Conservation (phyloP, 208 protist genomes). For the Leishmania braziliensis region DNA sequence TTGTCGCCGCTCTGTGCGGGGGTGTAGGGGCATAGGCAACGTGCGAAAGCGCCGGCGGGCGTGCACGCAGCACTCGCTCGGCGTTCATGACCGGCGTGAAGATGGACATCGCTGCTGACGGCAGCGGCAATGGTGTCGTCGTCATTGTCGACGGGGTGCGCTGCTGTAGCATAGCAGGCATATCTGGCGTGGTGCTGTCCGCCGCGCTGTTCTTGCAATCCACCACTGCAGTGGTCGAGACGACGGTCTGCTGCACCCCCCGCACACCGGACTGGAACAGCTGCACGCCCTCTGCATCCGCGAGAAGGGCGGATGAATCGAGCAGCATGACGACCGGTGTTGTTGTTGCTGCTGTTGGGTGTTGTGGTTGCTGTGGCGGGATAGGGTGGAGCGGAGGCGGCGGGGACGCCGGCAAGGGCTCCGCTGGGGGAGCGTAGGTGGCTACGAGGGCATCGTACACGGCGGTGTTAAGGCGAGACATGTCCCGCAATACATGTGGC, state of each 20-base stretch:
- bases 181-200: background rate
- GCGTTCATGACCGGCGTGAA: constrained; percentile 12
- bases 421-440: constrained; percentile 8
- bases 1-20: background rate
- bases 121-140: background rate
- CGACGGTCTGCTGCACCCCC: background rate
- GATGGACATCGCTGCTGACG: background rate
- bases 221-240: background rate
- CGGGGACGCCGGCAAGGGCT: background rate
- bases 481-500: constrained; percentile 9
- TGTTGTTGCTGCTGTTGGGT: background rate
- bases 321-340: constrained; percentile 15
- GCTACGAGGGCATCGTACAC: constrained; percentile 25
- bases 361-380: background rate
- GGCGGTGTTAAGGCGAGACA: constrained; percentile 30
- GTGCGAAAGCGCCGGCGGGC: constrained; percentile 18
- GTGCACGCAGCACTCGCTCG: constrained; percentile 15
- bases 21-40: constrained; percentile 20
- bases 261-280: background rate
- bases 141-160: background rate
- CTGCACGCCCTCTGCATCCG: background rate
- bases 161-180: background rate
- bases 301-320: constrained; percentile 24
- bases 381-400: background rate
- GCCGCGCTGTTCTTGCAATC: background rate